A percentile compares a stretch with the other conserved stretches of the same genome.
phyloP scores from a whole-genome alignment of 2,329 filamentous ascomycete genomes.

The Hawksworthiomyces lignivorus region DNA sequence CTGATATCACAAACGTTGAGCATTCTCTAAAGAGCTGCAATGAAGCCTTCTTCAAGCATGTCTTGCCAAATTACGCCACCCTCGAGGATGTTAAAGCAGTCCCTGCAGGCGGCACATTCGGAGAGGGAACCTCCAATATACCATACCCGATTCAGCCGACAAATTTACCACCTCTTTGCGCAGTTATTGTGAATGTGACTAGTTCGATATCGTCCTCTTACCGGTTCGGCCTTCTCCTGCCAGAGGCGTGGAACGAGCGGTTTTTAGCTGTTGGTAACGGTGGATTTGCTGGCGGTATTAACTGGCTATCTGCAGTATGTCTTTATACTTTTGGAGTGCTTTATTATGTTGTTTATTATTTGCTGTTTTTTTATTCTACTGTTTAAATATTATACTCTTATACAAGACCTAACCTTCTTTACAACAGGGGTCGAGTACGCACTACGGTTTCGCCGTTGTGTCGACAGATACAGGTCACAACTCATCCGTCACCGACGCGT shows the following conservation, averaged over 20 bases:
- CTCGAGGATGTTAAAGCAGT: slow-evolving; percentile 14
- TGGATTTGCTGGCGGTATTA: slow-evolving; percentile 26
- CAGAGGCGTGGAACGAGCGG: slow-evolving; percentile 23
- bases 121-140: slow-evolving; percentile 18
- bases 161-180: slow-evolving; percentile 25
- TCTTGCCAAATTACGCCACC: slow-evolving; percentile 4
- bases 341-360: no score
- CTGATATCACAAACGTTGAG: no score
- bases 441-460: slow-evolving; percentile 33
- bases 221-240: slow-evolving; percentile 26
- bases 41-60: not conserved
- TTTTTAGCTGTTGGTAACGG: slow-evolving; percentile 26
- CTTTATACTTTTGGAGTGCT: no score
- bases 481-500: slow-evolving; percentile 21
- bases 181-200: slow-evolving; percentile 23
- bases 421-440: slow-evolving; percentile 18
- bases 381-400: no score
- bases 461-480: slow-evolving; percentile 38
- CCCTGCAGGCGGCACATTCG: slow-evolving; percentile 15
- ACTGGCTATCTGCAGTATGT: slow-evolving; percentile 17
- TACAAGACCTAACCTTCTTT: not conserved
- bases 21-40: no score
- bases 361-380: no score
- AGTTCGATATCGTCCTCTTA: slow-evolving; percentile 21
- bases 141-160: slow-evolving; percentile 21